Evolutionary conservation across 2,329 filamentous ascomycete genomes (phyloP).

Genomic region (Ophiostoma piceae): DNA sequence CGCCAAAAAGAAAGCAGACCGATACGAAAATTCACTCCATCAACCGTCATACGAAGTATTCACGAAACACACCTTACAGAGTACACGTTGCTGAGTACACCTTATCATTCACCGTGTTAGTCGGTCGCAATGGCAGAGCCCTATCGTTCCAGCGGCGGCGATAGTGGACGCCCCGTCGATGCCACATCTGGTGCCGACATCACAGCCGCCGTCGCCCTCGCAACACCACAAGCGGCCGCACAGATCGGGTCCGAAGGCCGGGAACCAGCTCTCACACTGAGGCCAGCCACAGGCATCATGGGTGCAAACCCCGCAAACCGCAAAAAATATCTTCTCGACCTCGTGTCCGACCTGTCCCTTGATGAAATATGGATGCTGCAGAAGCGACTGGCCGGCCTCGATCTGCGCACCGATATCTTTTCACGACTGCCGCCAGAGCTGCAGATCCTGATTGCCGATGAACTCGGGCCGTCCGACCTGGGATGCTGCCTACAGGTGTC

Average conservation of each 20-base stretch:
- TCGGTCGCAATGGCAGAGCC: not conserved
- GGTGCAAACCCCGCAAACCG: slow-evolving; percentile 9
- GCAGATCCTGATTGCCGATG: slow-evolving; percentile 23
- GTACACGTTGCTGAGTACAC: not conserved
- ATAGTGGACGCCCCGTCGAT: not conserved
- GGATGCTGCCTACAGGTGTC: slow-evolving; percentile 27
- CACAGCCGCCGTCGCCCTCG: not conserved
- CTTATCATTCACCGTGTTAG: not conserved
- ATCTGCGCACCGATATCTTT: slow-evolving; percentile 26
- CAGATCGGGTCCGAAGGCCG: slow-evolving; percentile 7
- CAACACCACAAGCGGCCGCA: not conserved
- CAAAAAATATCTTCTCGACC: slow-evolving; percentile 21
- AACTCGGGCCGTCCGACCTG: slow-evolving; percentile 25
- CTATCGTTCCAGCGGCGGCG: not conserved
- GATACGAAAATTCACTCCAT: not conserved
- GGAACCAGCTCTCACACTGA: not conserved
- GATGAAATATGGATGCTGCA: slow-evolving; percentile 28
- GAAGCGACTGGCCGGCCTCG: slow-evolving; percentile 20
- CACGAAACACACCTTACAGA: not conserved
- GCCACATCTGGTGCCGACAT: not conserved
- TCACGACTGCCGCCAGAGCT: slow-evolving; percentile 27
- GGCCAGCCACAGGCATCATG: not conserved
- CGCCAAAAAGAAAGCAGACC: not conserved
- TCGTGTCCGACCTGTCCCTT: slow-evolving; percentile 21
- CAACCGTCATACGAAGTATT: not conserved